Percentiles rank a stretch among this genome's conserved stretches.
Evolutionary conservation across 345 rosid genomes (phyloP).

Genomic region (Dipteronia sinensis): DNA sequence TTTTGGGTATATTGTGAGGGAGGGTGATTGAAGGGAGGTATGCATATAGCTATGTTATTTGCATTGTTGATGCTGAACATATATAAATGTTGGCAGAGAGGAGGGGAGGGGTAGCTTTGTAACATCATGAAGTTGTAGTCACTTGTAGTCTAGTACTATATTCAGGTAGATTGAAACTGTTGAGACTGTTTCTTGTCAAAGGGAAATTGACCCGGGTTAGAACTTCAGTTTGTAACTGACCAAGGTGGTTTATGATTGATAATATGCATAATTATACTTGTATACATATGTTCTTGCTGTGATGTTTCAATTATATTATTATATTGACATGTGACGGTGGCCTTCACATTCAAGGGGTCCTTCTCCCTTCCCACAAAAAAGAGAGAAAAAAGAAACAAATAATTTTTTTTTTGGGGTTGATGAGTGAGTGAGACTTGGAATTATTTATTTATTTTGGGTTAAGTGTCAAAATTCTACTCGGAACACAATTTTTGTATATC

Average conservation of each 20-base stretch:
- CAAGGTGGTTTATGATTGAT: background rate
- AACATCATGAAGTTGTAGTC: background rate
- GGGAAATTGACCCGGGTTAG: background rate
- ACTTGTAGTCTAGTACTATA: background rate
- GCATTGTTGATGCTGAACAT: background rate
- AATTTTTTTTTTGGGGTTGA: background rate
- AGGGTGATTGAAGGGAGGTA: background rate
- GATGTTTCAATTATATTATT: background rate
- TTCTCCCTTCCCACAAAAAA: background rate
- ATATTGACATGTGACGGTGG: background rate
- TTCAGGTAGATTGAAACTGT: background rate
- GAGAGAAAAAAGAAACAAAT: too few species aligned
- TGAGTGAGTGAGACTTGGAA: background rate
- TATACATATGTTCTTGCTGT: conserved; percentile 9
- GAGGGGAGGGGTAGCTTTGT: background rate
- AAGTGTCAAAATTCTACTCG: background rate
- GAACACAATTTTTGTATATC: background rate
- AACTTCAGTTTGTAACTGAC: background rate
- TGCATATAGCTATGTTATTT: background rate
- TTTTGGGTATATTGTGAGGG: background rate
- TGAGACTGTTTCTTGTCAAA: background rate
- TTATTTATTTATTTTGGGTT: background rate
- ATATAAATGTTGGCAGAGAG: conserved; percentile 3
- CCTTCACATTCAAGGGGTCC: background rate
- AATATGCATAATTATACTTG: background rate